Evolutionary conservation across 2,329 filamentous ascomycete genomes (phyloP).

Genomic region (Colletotrichum australisinense): DNA sequence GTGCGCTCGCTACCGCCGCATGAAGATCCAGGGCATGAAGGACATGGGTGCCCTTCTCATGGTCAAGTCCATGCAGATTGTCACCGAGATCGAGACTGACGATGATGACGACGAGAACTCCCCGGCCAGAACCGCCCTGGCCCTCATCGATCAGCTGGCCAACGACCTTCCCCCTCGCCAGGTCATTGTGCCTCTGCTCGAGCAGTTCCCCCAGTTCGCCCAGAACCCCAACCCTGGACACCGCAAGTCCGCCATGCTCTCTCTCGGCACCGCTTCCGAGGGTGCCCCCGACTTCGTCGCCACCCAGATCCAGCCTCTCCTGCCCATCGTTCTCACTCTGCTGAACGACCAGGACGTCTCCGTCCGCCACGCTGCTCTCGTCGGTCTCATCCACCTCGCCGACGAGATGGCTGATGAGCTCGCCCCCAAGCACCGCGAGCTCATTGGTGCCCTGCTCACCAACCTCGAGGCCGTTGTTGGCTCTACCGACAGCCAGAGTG

Average conservation of each 20-base stretch:
- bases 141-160: slow-evolving; percentile 88
- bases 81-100: slow-evolving; percentile 87
- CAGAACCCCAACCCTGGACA: slow-evolving; percentile 79
- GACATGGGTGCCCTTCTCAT: slow-evolving; percentile 88
- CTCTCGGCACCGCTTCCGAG: slow-evolving; percentile 93
- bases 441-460: slow-evolving; percentile 87
- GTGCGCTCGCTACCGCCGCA: slow-evolving; percentile 88
- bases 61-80: slow-evolving; percentile 86
- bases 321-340: slow-evolving; percentile 86
- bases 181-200: slow-evolving; percentile 91
- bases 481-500: slow-evolving; percentile 77
- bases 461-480: slow-evolving; percentile 87
- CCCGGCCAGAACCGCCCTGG: slow-evolving; percentile 85
- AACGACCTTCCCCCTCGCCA: slow-evolving; percentile 91
- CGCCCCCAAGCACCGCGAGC: slow-evolving; percentile 82
- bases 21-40: slow-evolving; percentile 93
- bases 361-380: slow-evolving; percentile 88
- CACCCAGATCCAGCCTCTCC: slow-evolving; percentile 87
- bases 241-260: slow-evolving; percentile 90
- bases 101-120: slow-evolving; percentile 81
- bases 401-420: slow-evolving; percentile 95
- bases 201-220: slow-evolving; percentile 86
- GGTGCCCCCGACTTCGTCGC: slow-evolving; percentile 97
- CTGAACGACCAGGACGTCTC: slow-evolving; percentile 85
- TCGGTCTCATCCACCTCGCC: slow-evolving; percentile 88